Percentiles rank a stretch among this genome's conserved stretches.
Conservation (phyloP, 2,329 filamentous ascomycete genomes). For the Xylariaceae sp. region DNA sequence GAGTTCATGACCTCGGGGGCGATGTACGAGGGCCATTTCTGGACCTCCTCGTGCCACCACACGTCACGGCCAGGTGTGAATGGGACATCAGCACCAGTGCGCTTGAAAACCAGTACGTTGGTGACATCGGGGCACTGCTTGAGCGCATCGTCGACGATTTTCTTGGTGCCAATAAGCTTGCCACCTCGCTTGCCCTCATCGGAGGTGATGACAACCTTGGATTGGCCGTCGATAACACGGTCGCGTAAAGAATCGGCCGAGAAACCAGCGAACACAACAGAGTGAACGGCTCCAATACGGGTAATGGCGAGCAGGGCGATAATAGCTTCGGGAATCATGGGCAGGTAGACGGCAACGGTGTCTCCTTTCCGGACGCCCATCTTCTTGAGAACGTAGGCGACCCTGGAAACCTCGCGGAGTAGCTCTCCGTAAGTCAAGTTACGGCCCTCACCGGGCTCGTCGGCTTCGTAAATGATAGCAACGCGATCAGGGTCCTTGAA, state of each 20-base stretch:
- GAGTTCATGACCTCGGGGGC: constrained; percentile 83
- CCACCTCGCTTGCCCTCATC: constrained; percentile 98
- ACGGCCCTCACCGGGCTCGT: constrained; percentile 81
- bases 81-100: constrained; percentile 87
- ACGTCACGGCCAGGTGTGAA: constrained; percentile 83
- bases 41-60: constrained; percentile 99
- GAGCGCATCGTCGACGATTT: constrained; percentile 95
- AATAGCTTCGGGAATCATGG: constrained; percentile 96
- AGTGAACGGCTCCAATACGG: constrained; percentile 93
- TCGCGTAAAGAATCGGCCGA: constrained; percentile 93
- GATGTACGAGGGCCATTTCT: constrained; percentile 93
- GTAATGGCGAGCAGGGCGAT: constrained; percentile 85
- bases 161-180: constrained; percentile 96
- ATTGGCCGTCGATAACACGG: constrained; percentile 84
- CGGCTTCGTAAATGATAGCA: constrained; percentile 98
- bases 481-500: constrained; percentile 87
- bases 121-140: constrained; percentile 90
- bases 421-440: constrained; percentile 91
- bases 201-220: constrained; percentile 91
- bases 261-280: constrained; percentile 96
- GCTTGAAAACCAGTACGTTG: constrained; percentile 86
- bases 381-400: constrained; percentile 83
- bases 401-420: constrained; percentile 81
- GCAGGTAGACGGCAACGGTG: constrained; percentile 93
- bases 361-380: constrained; percentile 97